Evolutionary conservation across 1,284 basidiomycete species (phyloP).

Genomic region (Marasmius tenuissimus): DNA sequence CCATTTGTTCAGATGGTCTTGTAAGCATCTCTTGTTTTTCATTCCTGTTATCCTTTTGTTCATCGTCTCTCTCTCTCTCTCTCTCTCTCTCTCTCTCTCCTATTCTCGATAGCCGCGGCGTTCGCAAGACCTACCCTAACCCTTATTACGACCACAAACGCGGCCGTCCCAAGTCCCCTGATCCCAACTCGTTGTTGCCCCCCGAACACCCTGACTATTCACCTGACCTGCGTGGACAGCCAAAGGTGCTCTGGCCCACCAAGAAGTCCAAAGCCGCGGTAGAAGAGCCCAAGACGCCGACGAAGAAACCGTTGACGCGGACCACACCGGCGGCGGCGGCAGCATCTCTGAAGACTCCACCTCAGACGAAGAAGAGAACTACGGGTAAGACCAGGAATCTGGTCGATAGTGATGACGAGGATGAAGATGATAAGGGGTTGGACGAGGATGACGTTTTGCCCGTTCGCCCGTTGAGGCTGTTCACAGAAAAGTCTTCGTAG

Average conservation of each 20-base stretch:
- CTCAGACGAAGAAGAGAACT: not conserved
- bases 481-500: not conserved
- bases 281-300: not conserved
- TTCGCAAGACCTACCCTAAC: slow-evolving; percentile 47
- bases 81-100: too few species aligned
- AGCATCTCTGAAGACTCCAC: not conserved
- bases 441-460: not conserved
- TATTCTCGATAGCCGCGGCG: slow-evolving; percentile 45
- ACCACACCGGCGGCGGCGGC: not conserved
- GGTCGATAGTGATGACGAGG: slow-evolving; percentile 7
- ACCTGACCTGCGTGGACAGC: slow-evolving; percentile 32
- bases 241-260: slow-evolving; percentile 9
- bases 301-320: not conserved
- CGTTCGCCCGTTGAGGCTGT: not conserved
- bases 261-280: not conserved
- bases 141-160: slow-evolving; percentile 45
- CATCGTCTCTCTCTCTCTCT: slow-evolving; percentile 3
- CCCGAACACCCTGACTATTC: slow-evolving; percentile 52
- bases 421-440: slow-evolving; percentile 1
- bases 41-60: not conserved
- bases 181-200: slow-evolving; percentile 44
- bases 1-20: slow-evolving; percentile 58
- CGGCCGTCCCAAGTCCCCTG: slow-evolving; percentile 36
- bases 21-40: slow-evolving; percentile 32
- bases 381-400: slow-evolving; percentile 1